Base-by-base conservation (phyloP, 768 basidiomycete species). In the Mycena olivaceomarginata region DNA sequence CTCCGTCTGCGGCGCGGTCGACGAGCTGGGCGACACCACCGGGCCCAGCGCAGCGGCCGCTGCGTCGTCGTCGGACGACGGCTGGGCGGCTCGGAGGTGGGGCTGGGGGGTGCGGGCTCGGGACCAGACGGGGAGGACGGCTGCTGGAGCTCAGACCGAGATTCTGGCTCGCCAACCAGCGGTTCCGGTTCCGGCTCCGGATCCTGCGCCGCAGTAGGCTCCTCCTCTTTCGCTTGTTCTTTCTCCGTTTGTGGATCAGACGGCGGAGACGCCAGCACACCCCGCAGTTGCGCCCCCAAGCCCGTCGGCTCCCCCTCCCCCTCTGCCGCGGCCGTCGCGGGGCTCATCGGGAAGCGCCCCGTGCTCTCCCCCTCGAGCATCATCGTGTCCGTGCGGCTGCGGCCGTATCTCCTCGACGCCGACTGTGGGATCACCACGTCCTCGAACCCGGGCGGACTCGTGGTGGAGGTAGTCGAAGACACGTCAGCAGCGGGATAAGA, bases 311-410 rank as follows among this genome's bases (percentile, higher is more conserved):
- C 48, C 12, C 18, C 48, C 7, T 53, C 51, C 2, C 15, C 48
- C 9, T 51, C 48, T 20, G 15, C 31, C 43, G 79, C 74, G 16
- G 77, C 67, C 45, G 67, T 31, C 31, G 31, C 31, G 3, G 31
- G 31, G 31, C 31, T 77, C 13, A 60, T 13, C 5, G 72, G 74
- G 68, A 77, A 74, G 13, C 75, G 75, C 41, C 88, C 90, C 15
- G 70, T 72, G 48, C 75, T 72, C 69, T 25, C 31, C 31, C 31
- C 31, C 31, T 31, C 31, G 31, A 77, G 88, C 60, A 92, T 88
- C 91, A 92, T 92, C 9, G 91, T 92, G 72, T 91, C 91, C 20
- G 91, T 92, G 57, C 91, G 84, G 78, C 77, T 87, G 31, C 90
- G 87, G 13, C 90, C 87, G 39, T 83, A 77, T 60, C 79, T 83